These are phyloP conservation scores for Clavispora asparagi DNA, from an alignment of 805 yeast species.

Conservation along the genomic window DNA sequence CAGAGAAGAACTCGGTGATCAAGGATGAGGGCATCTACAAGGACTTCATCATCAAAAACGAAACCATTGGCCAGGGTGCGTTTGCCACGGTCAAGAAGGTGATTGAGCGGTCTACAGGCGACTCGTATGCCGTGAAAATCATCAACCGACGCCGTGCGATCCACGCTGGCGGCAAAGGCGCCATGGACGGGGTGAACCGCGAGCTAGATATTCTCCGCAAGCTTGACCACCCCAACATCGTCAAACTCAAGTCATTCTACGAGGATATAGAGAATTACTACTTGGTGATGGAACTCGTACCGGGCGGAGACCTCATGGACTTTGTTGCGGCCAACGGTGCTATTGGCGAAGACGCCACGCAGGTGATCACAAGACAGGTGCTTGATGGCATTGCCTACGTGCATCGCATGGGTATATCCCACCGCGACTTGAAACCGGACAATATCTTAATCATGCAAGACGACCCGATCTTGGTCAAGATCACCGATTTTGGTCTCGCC, in stretches of 20 bases:
- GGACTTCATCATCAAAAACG: slow-evolving; percentile 74
- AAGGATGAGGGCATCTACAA: slow-evolving; percentile 55
- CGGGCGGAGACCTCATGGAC: slow-evolving; percentile 98
- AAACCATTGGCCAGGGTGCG: slow-evolving; percentile 95
- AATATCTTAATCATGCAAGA: slow-evolving; percentile 86
- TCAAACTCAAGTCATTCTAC: slow-evolving; percentile 72
- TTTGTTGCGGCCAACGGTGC: slow-evolving; percentile 90
- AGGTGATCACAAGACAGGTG: slow-evolving; percentile 81
- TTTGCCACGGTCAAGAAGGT: slow-evolving; percentile 94
- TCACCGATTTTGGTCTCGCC: slow-evolving; percentile 95
- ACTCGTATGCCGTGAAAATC: slow-evolving; percentile 85
- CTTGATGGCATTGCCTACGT: slow-evolving; percentile 81
- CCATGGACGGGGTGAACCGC: slow-evolving; percentile 72
- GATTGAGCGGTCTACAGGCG: slow-evolving; percentile 78
- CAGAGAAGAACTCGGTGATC: slow-evolving; percentile 23
- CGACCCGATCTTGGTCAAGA: slow-evolving; percentile 86
- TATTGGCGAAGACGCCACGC: slow-evolving; percentile 85
- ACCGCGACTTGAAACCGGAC: slow-evolving; percentile 94
- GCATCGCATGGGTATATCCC: slow-evolving; percentile 88
- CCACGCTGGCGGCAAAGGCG: slow-evolving; percentile 53
- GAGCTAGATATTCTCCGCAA: slow-evolving; percentile 77
- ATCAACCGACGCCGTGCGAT: slow-evolving; percentile 74
- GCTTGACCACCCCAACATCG: slow-evolving; percentile 82
- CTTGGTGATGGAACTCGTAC: slow-evolving; percentile 90
- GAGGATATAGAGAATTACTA: slow-evolving; percentile 80